A percentile compares a stretch with the other conserved stretches of the same genome.
phyloP scores from a whole-genome alignment of 2,329 filamentous ascomycete species.

The Exophiala oligosperma region DNA sequence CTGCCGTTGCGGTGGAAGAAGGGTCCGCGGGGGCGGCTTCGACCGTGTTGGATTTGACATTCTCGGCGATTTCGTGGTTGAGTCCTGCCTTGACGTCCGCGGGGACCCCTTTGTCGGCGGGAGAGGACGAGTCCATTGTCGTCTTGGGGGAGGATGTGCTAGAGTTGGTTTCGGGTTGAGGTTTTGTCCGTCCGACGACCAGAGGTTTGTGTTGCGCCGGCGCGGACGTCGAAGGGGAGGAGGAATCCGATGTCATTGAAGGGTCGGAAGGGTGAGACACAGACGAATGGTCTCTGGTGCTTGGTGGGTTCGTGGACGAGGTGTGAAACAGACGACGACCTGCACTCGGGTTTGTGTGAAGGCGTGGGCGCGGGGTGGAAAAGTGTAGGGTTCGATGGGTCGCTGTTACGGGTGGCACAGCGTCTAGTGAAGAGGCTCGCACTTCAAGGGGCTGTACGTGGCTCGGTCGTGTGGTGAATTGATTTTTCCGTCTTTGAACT shows the following conservation, averaged over 20 bases:
- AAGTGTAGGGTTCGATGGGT: neutral
- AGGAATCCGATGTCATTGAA: constrained; percentile 24
- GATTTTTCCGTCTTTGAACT: no score
- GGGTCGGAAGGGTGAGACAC: neutral
- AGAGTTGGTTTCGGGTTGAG: constrained; percentile 10
- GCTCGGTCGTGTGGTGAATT: no score
- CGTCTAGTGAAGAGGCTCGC: neutral
- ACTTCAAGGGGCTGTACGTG: neutral
- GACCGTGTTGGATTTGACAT: constrained; percentile 26
- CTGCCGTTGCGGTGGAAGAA: neutral
- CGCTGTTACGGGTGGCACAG: neutral
- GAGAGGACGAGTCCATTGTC: constrained; percentile 13
- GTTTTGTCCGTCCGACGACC: constrained; percentile 31
- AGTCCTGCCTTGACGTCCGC: constrained; percentile 30
- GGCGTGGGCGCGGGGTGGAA: neutral
- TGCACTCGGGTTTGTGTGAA: neutral
- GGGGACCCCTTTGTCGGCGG: constrained; percentile 11
- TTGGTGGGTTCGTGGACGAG: neutral
- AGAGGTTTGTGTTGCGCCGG: constrained; percentile 30
- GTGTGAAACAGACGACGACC: no score
- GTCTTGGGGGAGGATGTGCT: constrained; percentile 1
- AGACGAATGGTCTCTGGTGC: neutral
- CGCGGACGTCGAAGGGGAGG: constrained; percentile 16
- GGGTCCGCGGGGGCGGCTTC: constrained; percentile 19
- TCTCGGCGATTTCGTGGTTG: constrained; percentile 34